Conservation (phyloP, 2,329 filamentous ascomycete genomes). For the Verticillium isaacii region DNA sequence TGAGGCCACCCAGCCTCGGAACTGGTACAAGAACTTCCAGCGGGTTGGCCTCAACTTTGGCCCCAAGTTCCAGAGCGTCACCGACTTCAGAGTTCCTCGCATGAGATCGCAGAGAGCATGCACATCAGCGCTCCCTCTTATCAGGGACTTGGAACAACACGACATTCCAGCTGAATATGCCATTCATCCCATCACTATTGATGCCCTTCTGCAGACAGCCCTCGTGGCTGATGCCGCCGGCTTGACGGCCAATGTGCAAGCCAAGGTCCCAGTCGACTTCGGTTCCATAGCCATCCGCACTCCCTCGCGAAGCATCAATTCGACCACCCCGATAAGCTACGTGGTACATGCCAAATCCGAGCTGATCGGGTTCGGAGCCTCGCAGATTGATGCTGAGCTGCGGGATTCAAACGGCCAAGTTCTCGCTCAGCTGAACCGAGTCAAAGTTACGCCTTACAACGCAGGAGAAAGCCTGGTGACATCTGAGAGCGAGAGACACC, state of each 20-base stretch:
- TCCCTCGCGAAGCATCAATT: too few species aligned
- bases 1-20: neutral
- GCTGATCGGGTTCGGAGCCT: too few species aligned
- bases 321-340: too few species aligned
- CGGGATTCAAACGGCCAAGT: too few species aligned
- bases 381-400: too few species aligned
- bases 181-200: neutral
- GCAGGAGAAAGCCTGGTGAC: neutral
- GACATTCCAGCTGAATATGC: neutral
- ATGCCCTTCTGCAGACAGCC: neutral
- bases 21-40: slow-evolving; percentile 9
- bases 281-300: too few species aligned
- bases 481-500: neutral
- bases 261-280: too few species aligned
- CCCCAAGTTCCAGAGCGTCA: slow-evolving; percentile 10
- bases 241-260: too few species aligned
- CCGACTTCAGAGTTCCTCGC: neutral
- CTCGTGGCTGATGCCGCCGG: too few species aligned
- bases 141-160: neutral
- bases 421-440: too few species aligned
- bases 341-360: too few species aligned
- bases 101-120: neutral
- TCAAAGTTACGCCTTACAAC: neutral
- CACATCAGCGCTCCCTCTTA: neutral
- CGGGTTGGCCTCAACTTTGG: slow-evolving; percentile 14